phyloP scores from a whole-genome alignment of 1,284 basidiomycete species.

The Caloboletus firmus region DNA sequence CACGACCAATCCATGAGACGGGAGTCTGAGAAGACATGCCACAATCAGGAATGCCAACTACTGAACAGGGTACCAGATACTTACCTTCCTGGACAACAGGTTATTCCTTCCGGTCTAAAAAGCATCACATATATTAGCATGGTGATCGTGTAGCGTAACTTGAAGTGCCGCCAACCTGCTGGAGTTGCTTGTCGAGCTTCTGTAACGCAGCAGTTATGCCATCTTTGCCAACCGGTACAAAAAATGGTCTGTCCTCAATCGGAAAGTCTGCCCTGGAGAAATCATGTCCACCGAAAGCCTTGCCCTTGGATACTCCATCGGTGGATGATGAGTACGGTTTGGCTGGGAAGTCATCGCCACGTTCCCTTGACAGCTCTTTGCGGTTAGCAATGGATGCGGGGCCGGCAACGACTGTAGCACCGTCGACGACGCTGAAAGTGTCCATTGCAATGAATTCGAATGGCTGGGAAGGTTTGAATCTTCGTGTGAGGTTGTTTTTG shows the following conservation, averaged over 20 bases:
- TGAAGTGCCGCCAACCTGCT: conserved; percentile 39
- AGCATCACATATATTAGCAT: conserved; percentile 1
- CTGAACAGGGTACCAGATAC: background rate
- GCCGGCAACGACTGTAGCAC: conserved; percentile 38
- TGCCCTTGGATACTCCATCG: conserved; percentile 4
- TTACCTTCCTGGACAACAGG: conserved; percentile 52
- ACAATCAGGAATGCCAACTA: conserved; percentile 3
- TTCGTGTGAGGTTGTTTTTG: background rate
- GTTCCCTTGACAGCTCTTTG: conserved; percentile 21
- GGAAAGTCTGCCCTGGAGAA: conserved; percentile 32
- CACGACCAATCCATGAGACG: conserved; percentile 66
- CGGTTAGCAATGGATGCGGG: conserved; percentile 27
- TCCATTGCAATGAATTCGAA: conserved; percentile 21
- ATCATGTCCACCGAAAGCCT: conserved; percentile 14
- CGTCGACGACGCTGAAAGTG: conserved; percentile 31
- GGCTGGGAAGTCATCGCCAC: conserved; percentile 17
- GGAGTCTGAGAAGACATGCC: conserved; percentile 42
- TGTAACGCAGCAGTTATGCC: conserved; percentile 65
- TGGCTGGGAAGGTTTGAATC: background rate
- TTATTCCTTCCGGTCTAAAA: conserved; percentile 52
- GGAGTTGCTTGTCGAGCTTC: conserved; percentile 61
- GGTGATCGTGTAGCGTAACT: background rate
- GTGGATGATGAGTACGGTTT: conserved; percentile 7
- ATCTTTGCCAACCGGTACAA: conserved; percentile 61
- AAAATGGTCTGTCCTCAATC: conserved; percentile 58